Evolutionary conservation across 345 rosid species (phyloP).

Genomic region (Turnera subulata): DNA sequence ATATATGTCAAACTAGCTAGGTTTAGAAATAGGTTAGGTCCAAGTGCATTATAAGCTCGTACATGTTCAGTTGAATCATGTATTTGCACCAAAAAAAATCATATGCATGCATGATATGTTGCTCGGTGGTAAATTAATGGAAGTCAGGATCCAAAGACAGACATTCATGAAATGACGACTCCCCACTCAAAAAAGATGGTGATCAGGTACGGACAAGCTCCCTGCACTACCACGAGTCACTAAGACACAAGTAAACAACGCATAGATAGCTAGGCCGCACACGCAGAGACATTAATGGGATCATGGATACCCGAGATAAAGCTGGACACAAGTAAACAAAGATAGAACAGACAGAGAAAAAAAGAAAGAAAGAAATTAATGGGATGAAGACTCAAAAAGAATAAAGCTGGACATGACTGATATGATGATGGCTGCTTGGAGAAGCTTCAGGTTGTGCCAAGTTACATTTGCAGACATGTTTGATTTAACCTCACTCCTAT

Average conservation of each 20-base stretch:
- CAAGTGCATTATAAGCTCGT: background rate
- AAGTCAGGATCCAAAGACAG: constrained; percentile 2
- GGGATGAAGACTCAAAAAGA: background rate
- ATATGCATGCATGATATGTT: background rate
- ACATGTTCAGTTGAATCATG: background rate
- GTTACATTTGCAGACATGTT: background rate
- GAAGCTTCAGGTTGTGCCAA: background rate
- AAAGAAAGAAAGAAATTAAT: background rate
- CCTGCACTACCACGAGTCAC: too few species aligned
- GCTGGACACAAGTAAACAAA: background rate
- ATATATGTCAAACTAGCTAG: too few species aligned
- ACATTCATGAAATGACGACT: constrained; percentile 12
- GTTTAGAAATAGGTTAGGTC: constrained; percentile 10
- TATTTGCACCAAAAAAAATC: background rate
- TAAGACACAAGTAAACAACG: too few species aligned
- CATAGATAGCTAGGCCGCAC: too few species aligned
- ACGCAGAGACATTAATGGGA: background rate
- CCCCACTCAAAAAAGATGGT: background rate
- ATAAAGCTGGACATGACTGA: constrained; percentile 13
- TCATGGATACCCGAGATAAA: background rate
- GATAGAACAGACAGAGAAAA: constrained; percentile 1
- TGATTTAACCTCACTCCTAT: constrained; percentile 19
- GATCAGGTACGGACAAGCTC: too few species aligned
- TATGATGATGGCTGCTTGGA: background rate
- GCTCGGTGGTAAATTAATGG: background rate